Evolutionary conservation across 768 basidiomycete species (phyloP), one percentile per base, ranked within the genome.

Genomic region (Cyclocybe aegerita): DNA sequence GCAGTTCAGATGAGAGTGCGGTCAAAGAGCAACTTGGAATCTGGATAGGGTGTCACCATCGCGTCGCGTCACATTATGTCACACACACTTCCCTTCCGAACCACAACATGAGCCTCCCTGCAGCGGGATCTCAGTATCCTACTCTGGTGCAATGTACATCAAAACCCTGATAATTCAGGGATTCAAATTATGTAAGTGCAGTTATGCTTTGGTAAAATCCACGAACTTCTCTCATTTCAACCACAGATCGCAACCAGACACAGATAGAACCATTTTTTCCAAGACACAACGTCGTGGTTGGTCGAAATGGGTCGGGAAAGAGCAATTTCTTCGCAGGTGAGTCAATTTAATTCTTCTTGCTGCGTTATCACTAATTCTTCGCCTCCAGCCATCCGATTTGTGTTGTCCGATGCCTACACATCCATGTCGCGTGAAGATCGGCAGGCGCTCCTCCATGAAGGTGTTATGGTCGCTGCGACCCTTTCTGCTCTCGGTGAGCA

Each of bases 301-400:
- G 97, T 10, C 75, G 97, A 38, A 98, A 99, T 80, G 97, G 97
- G 9, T 93, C 90, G 5, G 97, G 97, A 44, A 99, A 99, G 77
- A 94, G 91, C 62, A 99, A 98, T 67, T 98, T 99, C 78, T 99
- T 99, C 69, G 86, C 91, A 34, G 94, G 92, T 89, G 45, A 56
- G 86, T 65, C 9, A 37, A 15, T 17, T 37, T 37, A 23, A 34
- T 16, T 7, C 23, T 7, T 3, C 30, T 12, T n/a, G 4, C 7
- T 23, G 33, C 37, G 7, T 34, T 12, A 4, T 6, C 32, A n/a
- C 29, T 34, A n/a, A 46, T 33, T 9, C 23, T 12, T 9, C 30
- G 30, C 4, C 29, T 41, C 30, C 37, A 91, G 94, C 96, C 15
- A 98, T 98, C 63, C 91, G 96, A 7, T 99, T 99, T 60, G 97